Evolutionary conservation across 1,284 basidiomycete genomes (phyloP).

Genomic region (Kalmanozyma brasiliensis): DNA sequence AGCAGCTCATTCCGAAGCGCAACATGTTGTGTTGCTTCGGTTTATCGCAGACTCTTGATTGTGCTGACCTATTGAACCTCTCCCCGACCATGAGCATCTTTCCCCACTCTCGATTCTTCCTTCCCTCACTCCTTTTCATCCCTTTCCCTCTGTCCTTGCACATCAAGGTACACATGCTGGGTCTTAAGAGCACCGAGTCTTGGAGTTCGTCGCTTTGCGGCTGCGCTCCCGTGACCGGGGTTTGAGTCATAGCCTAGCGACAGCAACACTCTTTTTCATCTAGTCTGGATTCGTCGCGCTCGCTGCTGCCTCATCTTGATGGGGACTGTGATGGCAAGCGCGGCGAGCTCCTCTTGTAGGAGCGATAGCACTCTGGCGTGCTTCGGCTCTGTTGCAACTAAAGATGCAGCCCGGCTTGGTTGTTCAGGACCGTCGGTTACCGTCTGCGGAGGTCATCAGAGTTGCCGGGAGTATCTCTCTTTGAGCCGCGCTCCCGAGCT

Average conservation of each 20-base stretch:
- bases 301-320: slow-evolving; percentile 6
- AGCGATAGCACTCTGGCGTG: slow-evolving; percentile 30
- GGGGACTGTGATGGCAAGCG: slow-evolving; percentile 9
- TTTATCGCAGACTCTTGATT: slow-evolving; percentile 1
- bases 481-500: slow-evolving; percentile 8
- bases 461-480: slow-evolving; percentile 6
- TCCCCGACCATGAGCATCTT: not conserved
- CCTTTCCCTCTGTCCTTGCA: not conserved
- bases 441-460: slow-evolving; percentile 39
- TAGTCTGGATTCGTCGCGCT: slow-evolving; percentile 33
- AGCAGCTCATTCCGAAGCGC: slow-evolving; percentile 14
- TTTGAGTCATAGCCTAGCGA: slow-evolving; percentile 59
- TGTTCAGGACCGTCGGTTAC: slow-evolving; percentile 8
- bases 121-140: not conserved
- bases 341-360: slow-evolving; percentile 24
- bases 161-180: slow-evolving; percentile 27
- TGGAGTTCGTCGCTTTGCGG: slow-evolving; percentile 24
- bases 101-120: not conserved
- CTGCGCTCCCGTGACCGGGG: slow-evolving; percentile 48
- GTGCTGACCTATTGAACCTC: slow-evolving; percentile 16
- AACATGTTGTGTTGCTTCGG: slow-evolving; percentile 3
- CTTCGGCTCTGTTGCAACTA: slow-evolving; percentile 24
- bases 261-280: slow-evolving; percentile 37
- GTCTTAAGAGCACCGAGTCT: slow-evolving; percentile 58
- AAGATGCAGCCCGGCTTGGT: slow-evolving; percentile 41